Evolutionary conservation across 2,329 filamentous ascomycete genomes (phyloP), one percentile per base, ranked within the genome.

Genomic region (Zasmidium cellare): DNA sequence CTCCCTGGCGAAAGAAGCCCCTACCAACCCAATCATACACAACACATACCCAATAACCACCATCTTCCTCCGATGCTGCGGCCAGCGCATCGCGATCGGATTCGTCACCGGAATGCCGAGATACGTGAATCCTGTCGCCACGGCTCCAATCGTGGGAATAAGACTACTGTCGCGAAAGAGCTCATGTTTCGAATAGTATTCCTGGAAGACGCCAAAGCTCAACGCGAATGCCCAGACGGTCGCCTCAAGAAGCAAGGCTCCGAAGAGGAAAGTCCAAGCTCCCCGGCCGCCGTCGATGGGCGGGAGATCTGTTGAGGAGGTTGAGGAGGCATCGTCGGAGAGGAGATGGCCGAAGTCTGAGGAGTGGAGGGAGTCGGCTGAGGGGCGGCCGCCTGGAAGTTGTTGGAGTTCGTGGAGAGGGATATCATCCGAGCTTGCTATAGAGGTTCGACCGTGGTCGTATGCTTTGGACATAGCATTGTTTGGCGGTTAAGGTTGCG

Each of bases 171-270:
- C 79, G 2, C 75, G 73, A 55, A 90, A 90, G 1, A 84, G 82
- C 3, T 79, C 78, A 57, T 86, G 79, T 1, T 77, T 81, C 35
- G 78, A 81, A 70, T 90, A 90, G 71, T 88, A 87, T 52, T 87
- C 80, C 64, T 90, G 86, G 67, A 91, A 90, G 22, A 91, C 80
- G 46, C 87, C 88, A 69, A 87, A 91, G 0, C 85, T 80, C 56
- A 86, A 86, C 0, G 86, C 84, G 56, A 90, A 89, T 1, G 87
- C 51, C 81, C 82, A 84, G 47, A 84, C 76, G 2, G 84, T 70
- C 23, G 77, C 79, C 67, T 84, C 82, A 46, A 85, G 74, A 24
- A 79, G 68, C 62, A 82, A 84, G 41, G 66, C 66, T 2, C 64
- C 59, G 9, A 63, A 18, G 9, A 71, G 55, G 1, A 69, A 54